Percentiles rank a stretch among this genome's conserved stretches.
These are phyloP conservation scores for Hygrophorus pudorinus DNA, from an alignment of 768 basidiomycete genomes.

Conservation along the genomic window DNA sequence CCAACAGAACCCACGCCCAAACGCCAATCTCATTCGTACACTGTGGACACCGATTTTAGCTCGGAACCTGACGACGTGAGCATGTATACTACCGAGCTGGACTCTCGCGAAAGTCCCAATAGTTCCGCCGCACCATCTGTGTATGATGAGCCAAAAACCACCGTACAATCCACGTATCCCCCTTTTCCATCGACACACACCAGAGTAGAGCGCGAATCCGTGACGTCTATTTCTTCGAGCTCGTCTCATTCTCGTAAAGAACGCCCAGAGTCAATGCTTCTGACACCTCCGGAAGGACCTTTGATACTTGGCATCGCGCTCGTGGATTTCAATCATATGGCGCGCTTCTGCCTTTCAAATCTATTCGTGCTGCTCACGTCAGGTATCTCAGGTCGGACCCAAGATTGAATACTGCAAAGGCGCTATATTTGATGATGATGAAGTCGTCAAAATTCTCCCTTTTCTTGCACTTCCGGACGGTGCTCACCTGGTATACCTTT, in stretches of 20 bases:
- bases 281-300: conserved; percentile 48
- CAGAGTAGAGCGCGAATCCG: conserved; percentile 40
- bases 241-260: conserved; percentile 49
- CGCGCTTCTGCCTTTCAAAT: conserved; percentile 23
- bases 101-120: conserved; percentile 35
- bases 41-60: conserved; percentile 42
- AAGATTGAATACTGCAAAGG: conserved; percentile 79
- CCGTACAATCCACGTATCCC: conserved; percentile 44
- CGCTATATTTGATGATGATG: conserved; percentile 76
- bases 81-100: conserved; percentile 33
- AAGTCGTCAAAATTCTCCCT: conserved; percentile 76
- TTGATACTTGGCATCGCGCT: conserved; percentile 80
- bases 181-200: conserved; percentile 30
- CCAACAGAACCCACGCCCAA: conserved; percentile 20
- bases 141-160: conserved; percentile 13
- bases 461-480: conserved; percentile 97
- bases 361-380: conserved; percentile 9
- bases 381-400: conserved; percentile 67
- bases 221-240: conserved; percentile 54
- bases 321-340: conserved; percentile 94
- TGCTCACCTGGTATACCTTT: conserved; percentile 70
- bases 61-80: conserved; percentile 46
- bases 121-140: conserved; percentile 44
- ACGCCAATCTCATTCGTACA: conserved; percentile 36
- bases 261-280: conserved; percentile 68